These are phyloP conservation scores for Trypanosoma lewisi DNA, from an alignment of 208 protist species.

Conservation along the genomic window DNA sequence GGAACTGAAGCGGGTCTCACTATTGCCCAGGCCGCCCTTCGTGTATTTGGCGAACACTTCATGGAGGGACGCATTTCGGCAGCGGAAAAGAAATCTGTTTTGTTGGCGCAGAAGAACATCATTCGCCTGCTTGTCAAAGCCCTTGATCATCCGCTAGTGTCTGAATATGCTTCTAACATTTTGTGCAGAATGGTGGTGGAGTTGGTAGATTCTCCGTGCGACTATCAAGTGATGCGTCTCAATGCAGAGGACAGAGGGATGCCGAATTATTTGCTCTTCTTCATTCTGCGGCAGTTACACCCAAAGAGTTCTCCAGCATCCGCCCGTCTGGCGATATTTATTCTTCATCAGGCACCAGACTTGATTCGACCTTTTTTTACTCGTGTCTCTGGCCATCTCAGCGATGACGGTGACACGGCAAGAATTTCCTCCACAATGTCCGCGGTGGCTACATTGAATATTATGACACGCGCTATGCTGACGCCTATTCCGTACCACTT, in stretches of 20 bases:
- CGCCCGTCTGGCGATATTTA: constrained; percentile 63
- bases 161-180: constrained; percentile 57
- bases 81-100: constrained; percentile 52
- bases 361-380: constrained; percentile 87
- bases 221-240: constrained; percentile 74
- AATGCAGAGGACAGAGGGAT: constrained; percentile 79
- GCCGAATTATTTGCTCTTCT: constrained; percentile 89
- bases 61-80: constrained; percentile 48
- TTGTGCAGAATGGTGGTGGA: constrained; percentile 67
- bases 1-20: constrained; percentile 55
- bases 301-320: constrained; percentile 62
- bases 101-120: constrained; percentile 80
- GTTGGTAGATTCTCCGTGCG: constrained; percentile 70
- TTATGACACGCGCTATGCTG: constrained; percentile 81
- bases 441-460: constrained; percentile 66
- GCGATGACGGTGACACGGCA: constrained; percentile 47
- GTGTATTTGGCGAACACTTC: constrained; percentile 64
- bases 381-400: constrained; percentile 75
- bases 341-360: constrained; percentile 75
- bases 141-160: constrained; percentile 58
- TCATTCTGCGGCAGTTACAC: constrained; percentile 78
- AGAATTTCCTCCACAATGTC: constrained; percentile 60
- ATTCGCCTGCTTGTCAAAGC: constrained; percentile 82
- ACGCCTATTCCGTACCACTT: constrained; percentile 87
- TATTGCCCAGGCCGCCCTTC: constrained; percentile 46